These are phyloP conservation scores for Ustilago bromivora DNA, from an alignment of 1,284 basidiomycete species.

Conservation along the genomic window DNA sequence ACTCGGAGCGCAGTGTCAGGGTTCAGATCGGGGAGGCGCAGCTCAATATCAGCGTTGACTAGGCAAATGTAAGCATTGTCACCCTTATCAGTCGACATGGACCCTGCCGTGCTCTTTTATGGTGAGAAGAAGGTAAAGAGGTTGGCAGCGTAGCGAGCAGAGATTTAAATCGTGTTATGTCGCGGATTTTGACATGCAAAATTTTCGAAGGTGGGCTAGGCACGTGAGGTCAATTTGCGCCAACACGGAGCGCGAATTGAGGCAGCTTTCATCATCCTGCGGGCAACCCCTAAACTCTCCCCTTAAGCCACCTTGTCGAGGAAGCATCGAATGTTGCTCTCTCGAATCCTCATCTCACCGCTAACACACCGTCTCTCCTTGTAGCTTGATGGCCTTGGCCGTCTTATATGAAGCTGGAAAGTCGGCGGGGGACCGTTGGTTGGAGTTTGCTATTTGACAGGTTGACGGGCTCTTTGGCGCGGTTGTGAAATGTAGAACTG, in stretches of 20 bases:
- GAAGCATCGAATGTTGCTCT: not conserved
- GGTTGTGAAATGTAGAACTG: slow-evolving; percentile 22
- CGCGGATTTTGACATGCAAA: not conserved
- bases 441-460: slow-evolving; percentile 5
- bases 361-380: not conserved
- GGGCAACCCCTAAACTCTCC: slow-evolving; percentile 8
- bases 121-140: no score
- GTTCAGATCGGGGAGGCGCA: slow-evolving; percentile 59
- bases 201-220: not conserved
- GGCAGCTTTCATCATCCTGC: slow-evolving; percentile 1
- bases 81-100: not conserved
- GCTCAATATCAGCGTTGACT: slow-evolving; percentile 60
- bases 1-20: slow-evolving; percentile 54
- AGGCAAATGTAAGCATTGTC: not conserved
- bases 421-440: not conserved
- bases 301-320: not conserved
- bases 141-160: no score
- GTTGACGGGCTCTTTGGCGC: not conserved
- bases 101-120: no score
- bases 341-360: not conserved
- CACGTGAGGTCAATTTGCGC: slow-evolving; percentile 3
- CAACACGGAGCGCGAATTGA: slow-evolving; percentile 9
- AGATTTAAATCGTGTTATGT: no score
- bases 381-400: not conserved
- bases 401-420: not conserved